These are phyloP conservation scores for Brassica juncea DNA, from an alignment of 345 rosid species.

Conservation along the genomic window DNA sequence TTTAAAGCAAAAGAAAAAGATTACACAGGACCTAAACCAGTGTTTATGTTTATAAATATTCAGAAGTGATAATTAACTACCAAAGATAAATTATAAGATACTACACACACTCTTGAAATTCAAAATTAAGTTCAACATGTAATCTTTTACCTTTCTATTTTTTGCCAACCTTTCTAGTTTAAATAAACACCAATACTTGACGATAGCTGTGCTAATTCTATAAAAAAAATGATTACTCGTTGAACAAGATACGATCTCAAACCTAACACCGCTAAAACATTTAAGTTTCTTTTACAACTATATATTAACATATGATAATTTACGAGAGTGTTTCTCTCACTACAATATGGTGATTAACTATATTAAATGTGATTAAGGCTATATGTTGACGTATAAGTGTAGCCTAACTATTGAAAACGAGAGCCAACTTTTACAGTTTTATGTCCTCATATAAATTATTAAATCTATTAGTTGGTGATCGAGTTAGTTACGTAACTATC, in stretches of 20 bases:
- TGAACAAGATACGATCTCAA: constrained; percentile 2
- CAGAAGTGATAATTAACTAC: background rate
- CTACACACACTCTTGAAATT: constrained; percentile 1
- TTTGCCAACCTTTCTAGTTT: background rate
- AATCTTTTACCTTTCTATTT: background rate
- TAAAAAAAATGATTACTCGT: background rate
- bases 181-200: background rate
- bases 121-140: constrained; percentile 3
- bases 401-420: constrained; percentile 22
- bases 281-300: background rate
- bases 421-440: background rate
- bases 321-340: background rate
- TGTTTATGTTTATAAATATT: background rate
- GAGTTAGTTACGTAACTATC: constrained; percentile 37
- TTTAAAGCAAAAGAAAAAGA: background rate
- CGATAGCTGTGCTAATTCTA: background rate
- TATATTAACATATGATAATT: background rate
- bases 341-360: background rate
- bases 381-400: constrained; percentile 18
- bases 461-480: constrained; percentile 10
- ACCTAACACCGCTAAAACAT: background rate
- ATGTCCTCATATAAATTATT: constrained; percentile 5
- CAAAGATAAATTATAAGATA: background rate
- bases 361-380: background rate
- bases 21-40: background rate